phyloP scores from a whole-genome alignment of 2,329 filamentous ascomycete species.

The Cladophialophora immunda region DNA sequence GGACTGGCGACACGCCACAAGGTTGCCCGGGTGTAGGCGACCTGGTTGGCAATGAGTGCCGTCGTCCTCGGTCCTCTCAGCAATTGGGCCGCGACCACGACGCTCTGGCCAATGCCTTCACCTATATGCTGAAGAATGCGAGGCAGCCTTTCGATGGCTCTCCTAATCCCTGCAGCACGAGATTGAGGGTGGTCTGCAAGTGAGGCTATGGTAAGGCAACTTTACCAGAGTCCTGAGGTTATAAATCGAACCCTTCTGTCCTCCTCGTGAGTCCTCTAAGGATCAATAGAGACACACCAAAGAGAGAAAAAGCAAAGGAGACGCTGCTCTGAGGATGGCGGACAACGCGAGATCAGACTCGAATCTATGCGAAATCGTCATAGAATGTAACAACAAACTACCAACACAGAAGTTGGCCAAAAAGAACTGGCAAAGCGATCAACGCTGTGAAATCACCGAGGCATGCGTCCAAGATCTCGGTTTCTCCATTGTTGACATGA shows the following conservation, averaged over 20 bases:
- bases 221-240: background rate
- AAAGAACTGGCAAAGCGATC: background rate
- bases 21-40: background rate
- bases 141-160: background rate
- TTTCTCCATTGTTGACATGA: background rate
- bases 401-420: background rate
- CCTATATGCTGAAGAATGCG: background rate
- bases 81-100: conserved; percentile 6
- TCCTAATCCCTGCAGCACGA: background rate
- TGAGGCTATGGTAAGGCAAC: conserved; percentile 1
- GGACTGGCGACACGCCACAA: background rate
- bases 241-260: conserved; percentile 1
- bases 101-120: background rate
- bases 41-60: background rate
- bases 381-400: background rate
- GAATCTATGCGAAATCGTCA: background rate
- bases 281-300: background rate
- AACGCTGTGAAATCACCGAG: conserved; percentile 8
- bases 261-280: background rate
- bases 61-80: background rate
- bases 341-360: background rate
- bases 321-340: background rate
- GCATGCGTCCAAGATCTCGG: background rate
- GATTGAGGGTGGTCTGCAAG: background rate
- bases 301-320: background rate